Evolutionary conservation across 768 basidiomycete species (phyloP).

Genomic region (Phlebiopsis gigantea): DNA sequence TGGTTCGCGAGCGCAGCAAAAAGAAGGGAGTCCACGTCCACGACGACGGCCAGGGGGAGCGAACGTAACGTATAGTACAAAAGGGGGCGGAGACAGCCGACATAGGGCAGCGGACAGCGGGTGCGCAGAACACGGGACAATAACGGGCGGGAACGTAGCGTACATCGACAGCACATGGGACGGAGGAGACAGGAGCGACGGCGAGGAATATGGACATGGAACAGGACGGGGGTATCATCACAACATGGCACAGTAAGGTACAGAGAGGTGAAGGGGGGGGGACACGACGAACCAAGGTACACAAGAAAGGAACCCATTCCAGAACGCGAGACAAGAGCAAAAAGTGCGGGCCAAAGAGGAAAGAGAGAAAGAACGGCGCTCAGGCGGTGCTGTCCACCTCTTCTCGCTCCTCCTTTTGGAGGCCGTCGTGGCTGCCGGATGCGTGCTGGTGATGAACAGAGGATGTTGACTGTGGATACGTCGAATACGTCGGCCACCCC

Average conservation of each 20-base stretch:
- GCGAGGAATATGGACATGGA: background rate
- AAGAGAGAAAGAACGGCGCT: background rate
- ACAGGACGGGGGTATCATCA: background rate
- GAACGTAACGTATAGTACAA: too few relatives aligned
- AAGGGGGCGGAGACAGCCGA: too few relatives aligned
- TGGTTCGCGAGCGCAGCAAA: too few relatives aligned
- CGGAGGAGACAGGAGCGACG: background rate
- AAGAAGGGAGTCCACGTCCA: too few relatives aligned
- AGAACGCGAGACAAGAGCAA: background rate
- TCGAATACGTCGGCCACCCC: conserved; percentile 5
- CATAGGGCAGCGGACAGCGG: background rate
- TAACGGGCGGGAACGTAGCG: background rate
- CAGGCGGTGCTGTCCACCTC: conserved; percentile 3
- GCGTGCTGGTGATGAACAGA: conserved; percentile 1
- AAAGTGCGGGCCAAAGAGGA: background rate
- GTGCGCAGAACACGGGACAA: background rate
- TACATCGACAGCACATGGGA: background rate
- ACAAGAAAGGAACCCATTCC: background rate
- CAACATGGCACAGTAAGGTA: background rate
- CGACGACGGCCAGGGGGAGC: too few relatives aligned
- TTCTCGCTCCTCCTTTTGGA: conserved; percentile 3
- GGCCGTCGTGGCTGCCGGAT: background rate
- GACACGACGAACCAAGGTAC: background rate
- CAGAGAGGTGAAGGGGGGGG: background rate
- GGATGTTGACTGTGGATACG: background rate